Percentiles rank a stretch among this genome's conserved stretches.
Conservation (phyloP, 2,329 filamentous ascomycete species). For the Emmonsia crescens region DNA sequence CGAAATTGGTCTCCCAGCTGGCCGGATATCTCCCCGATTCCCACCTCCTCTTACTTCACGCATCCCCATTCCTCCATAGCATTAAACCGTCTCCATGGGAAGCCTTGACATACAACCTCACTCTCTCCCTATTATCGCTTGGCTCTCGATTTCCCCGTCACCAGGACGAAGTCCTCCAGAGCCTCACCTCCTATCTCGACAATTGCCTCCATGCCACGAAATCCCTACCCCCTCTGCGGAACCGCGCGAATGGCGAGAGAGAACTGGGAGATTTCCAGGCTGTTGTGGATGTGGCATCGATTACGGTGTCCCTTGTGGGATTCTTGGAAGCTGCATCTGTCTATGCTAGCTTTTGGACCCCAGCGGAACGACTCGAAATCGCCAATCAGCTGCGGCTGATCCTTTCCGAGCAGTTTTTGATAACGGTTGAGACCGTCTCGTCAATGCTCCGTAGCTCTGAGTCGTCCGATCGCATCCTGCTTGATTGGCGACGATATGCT, state of each 20-base stretch:
- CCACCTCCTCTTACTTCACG: slow-evolving; percentile 63
- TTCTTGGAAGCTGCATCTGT: slow-evolving; percentile 76
- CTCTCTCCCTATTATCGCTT: slow-evolving; percentile 68
- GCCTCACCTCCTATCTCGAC: slow-evolving; percentile 60
- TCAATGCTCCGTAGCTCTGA: slow-evolving; percentile 79
- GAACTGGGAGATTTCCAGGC: slow-evolving; percentile 39
- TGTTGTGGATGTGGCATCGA: slow-evolving; percentile 58
- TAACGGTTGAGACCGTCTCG: slow-evolving; percentile 78
- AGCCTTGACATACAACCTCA: slow-evolving; percentile 65
- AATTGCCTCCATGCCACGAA: slow-evolving; percentile 55
- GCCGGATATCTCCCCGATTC: slow-evolving; percentile 78
- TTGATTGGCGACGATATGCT: slow-evolving; percentile 79
- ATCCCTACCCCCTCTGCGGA: slow-evolving; percentile 44
- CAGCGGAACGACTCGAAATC: slow-evolving; percentile 60
- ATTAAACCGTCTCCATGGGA: slow-evolving; percentile 86
- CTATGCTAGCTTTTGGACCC: slow-evolving; percentile 69
- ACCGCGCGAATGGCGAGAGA: slow-evolving; percentile 45
- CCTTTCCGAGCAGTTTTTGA: slow-evolving; percentile 73
- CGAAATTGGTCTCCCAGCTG: slow-evolving; percentile 67
- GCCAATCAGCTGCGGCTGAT: slow-evolving; percentile 61
- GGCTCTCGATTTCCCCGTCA: slow-evolving; percentile 62
- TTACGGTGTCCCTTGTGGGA: slow-evolving; percentile 76
- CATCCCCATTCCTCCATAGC: slow-evolving; percentile 71
- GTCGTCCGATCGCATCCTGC: slow-evolving; percentile 52
- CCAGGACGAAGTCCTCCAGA: slow-evolving; percentile 53